phyloP scores from a whole-genome alignment of 345 rosid genomes.

The Sonneratia alba region DNA sequence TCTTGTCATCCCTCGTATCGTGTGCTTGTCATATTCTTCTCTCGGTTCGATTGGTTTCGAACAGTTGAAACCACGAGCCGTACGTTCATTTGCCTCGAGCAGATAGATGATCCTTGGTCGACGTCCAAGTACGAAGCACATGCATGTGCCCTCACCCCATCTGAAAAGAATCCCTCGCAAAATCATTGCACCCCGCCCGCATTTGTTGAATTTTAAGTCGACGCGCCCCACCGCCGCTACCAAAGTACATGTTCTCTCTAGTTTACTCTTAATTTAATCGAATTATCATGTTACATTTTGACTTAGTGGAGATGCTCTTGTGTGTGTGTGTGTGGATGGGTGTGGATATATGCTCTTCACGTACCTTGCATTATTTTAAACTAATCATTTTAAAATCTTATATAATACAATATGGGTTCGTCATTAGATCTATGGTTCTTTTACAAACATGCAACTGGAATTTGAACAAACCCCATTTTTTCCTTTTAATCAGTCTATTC shows the following conservation, averaged over 20 bases:
- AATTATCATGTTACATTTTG: constrained; percentile 12
- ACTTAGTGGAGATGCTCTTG: constrained; percentile 8
- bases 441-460: neutral
- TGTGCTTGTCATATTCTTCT: too few relatives aligned
- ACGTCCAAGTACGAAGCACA: too few relatives aligned
- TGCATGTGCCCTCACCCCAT: neutral
- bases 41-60: too few relatives aligned
- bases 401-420: constrained; percentile 1
- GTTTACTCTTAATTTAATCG: neutral
- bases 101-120: too few relatives aligned
- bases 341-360: constrained; percentile 9
- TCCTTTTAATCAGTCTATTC: neutral
- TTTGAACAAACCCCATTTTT: neutral
- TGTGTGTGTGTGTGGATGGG: too few relatives aligned
- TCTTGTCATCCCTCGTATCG: too few relatives aligned
- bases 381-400: neutral
- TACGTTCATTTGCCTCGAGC: too few relatives aligned
- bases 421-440: constrained; percentile 1
- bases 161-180: too few relatives aligned
- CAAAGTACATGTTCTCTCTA: neutral
- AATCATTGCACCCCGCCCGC: constrained; percentile 10
- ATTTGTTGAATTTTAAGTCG: constrained; percentile 11
- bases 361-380: constrained; percentile 3
- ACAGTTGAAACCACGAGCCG: too few relatives aligned
- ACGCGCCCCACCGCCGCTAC: constrained; percentile 9